These are phyloP conservation scores for Huntiella bhutanensis DNA, from an alignment of 2,329 filamentous ascomycete genomes.

Conservation along the genomic window DNA sequence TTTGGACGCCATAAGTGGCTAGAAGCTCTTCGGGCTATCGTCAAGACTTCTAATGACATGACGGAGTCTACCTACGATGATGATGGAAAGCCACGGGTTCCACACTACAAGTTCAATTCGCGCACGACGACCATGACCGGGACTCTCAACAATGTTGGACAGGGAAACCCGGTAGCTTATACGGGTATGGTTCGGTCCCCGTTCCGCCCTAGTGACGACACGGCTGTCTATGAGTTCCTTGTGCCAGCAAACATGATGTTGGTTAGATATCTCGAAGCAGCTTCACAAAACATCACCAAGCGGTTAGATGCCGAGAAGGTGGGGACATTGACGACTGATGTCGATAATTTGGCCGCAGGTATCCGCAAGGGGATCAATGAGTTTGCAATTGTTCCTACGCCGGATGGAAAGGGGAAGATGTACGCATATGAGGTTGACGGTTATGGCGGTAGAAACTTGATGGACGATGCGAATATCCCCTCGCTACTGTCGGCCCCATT, in stretches of 20 bases:
- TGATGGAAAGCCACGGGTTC: slow-evolving; percentile 33
- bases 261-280: slow-evolving; percentile 36
- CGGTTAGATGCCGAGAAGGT: slow-evolving; percentile 28
- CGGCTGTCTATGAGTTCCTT: slow-evolving; percentile 68
- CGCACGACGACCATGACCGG: slow-evolving; percentile 31
- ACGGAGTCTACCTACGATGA: slow-evolving; percentile 53
- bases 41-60: slow-evolving; percentile 51
- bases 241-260: slow-evolving; percentile 86
- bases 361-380: slow-evolving; percentile 50
- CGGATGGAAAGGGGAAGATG: slow-evolving; percentile 30
- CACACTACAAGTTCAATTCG: slow-evolving; percentile 60
- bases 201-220: slow-evolving; percentile 80
- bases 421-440: slow-evolving; percentile 66
- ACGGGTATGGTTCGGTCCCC: slow-evolving; percentile 69
- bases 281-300: slow-evolving; percentile 27
- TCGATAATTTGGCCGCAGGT: slow-evolving; percentile 37
- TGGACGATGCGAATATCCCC: slow-evolving; percentile 57
- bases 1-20: slow-evolving; percentile 58
- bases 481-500: slow-evolving; percentile 46
- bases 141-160: slow-evolving; percentile 26
- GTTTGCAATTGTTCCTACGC: slow-evolving; percentile 46
- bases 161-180: slow-evolving; percentile 61
- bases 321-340: slow-evolving; percentile 30
- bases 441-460: slow-evolving; percentile 44
- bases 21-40: slow-evolving; percentile 47